phyloP scores from a whole-genome alignment of 2,329 filamentous ascomycete species.

The Myriosclerotinia scirpicola region DNA sequence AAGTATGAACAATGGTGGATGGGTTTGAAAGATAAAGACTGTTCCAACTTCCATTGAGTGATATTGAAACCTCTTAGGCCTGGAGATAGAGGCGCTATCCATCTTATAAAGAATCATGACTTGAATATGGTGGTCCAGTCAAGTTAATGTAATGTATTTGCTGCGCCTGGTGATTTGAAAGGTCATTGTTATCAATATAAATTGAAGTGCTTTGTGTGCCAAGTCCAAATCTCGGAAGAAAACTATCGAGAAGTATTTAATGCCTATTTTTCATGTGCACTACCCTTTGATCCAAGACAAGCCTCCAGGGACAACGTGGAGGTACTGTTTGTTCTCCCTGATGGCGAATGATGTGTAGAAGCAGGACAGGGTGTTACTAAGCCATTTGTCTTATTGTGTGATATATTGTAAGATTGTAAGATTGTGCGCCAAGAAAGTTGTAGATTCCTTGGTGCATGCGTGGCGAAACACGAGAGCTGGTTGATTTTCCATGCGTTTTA shows the following conservation, averaged over 20 bases:
- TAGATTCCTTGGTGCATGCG: not conserved
- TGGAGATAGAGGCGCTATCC: not conserved
- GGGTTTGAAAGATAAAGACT: not conserved
- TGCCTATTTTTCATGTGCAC: not conserved
- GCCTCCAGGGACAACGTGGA: not conserved
- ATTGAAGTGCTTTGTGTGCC: not conserved
- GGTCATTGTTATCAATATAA: not conserved
- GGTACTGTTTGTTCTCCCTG: not conserved
- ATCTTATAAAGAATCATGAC: not conserved
- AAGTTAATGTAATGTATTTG: not conserved
- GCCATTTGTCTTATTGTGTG: not conserved
- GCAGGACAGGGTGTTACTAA: not conserved
- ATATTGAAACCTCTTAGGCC: not conserved
- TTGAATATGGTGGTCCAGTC: not conserved
- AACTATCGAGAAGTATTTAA: too few species aligned
- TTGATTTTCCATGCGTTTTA: not conserved
- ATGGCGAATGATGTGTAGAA: not conserved
- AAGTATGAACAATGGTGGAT: not conserved
- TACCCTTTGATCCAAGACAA: not conserved
- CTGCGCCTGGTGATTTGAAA: not conserved
- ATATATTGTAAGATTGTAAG: not conserved
- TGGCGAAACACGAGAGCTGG: not conserved
- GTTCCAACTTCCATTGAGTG: not conserved
- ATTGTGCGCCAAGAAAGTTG: not conserved
- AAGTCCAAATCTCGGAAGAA: not conserved